Conservation (phyloP, 202 grass and related monocot species). For the Hordeum pubiflorum region DNA sequence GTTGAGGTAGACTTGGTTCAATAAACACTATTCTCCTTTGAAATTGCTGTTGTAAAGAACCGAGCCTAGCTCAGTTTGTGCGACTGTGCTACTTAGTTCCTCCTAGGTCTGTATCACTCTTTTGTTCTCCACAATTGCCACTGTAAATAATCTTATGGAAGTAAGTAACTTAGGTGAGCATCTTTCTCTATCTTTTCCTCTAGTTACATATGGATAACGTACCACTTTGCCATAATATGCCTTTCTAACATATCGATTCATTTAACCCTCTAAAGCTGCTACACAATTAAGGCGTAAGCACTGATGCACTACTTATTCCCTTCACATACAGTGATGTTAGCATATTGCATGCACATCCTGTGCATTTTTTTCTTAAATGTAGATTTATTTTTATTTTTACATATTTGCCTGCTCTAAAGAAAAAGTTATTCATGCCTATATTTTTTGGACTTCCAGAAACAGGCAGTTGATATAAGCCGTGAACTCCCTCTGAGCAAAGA, state of each 20-base stretch:
- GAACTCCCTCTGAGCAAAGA: slow-evolving; percentile 18
- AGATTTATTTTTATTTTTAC: background rate
- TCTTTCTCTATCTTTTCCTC: background rate
- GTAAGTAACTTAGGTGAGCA: background rate
- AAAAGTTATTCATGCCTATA: background rate
- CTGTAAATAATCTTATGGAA: slow-evolving; percentile 20
- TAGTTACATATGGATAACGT: background rate
- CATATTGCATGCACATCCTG: background rate
- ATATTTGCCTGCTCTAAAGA: background rate
- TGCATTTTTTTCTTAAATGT: slow-evolving; percentile 8
- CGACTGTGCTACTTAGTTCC: background rate
- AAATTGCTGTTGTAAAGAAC: background rate
- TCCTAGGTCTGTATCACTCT: background rate
- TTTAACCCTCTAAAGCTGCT: background rate
- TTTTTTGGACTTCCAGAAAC: slow-evolving; percentile 32
- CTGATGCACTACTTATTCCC: background rate
- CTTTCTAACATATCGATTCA: background rate
- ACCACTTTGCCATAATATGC: slow-evolving; percentile 1
- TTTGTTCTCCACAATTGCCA: background rate
- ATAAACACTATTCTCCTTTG: background rate
- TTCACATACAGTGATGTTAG: background rate
- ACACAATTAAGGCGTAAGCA: background rate
- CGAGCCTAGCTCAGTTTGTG: background rate
- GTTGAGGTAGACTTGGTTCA: slow-evolving; percentile 26
- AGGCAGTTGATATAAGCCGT: slow-evolving; percentile 13